Conservation (phyloP, 768 basidiomycete species). For the Lactarius pseudohatsudake region DNA sequence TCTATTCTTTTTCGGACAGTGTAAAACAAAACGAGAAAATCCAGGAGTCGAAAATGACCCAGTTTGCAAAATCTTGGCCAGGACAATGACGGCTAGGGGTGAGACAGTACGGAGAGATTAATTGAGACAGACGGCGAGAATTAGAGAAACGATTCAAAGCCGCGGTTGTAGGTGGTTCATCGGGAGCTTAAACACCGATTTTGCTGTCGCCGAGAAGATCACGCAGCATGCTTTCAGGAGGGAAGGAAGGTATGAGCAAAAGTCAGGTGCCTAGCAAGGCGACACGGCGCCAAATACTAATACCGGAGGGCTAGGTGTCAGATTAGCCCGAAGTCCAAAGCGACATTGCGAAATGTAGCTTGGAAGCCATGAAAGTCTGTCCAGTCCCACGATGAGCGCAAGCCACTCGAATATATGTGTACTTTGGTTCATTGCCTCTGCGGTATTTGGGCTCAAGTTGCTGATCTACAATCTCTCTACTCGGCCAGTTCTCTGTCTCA, state of each 20-base stretch:
- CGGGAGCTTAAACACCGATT: too few species aligned
- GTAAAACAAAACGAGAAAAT: background rate
- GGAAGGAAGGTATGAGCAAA: too few species aligned
- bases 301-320: too few species aligned
- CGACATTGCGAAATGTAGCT: background rate
- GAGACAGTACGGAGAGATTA: background rate
- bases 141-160: background rate
- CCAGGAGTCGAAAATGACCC: too few species aligned
- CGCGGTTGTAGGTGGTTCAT: background rate
- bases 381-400: background rate
- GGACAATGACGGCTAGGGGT: background rate
- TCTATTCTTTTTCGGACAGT: background rate
- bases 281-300: too few species aligned
- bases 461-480: background rate
- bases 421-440: background rate
- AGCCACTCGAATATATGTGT: background rate
- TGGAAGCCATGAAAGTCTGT: background rate
- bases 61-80: background rate
- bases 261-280: too few species aligned
- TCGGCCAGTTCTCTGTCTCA: background rate
- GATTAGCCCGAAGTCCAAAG: background rate
- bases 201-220: too few species aligned
- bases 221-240: too few species aligned
- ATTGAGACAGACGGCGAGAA: background rate
- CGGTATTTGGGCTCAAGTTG: background rate